Conservation (phyloP, 73 alveolate genomes). For the Paramecium octaurelia region DNA sequence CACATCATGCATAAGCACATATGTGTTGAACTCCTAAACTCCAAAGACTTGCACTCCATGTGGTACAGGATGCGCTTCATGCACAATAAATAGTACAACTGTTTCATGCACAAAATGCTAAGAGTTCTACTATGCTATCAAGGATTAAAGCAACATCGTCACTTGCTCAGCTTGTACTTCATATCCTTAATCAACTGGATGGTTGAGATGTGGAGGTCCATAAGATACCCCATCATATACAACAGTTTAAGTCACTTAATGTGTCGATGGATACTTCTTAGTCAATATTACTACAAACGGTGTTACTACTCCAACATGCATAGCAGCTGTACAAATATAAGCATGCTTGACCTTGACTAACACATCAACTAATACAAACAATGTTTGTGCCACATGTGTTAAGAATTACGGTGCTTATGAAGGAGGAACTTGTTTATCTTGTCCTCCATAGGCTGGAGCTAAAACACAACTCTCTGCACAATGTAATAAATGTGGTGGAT, state of each 20-base stretch:
- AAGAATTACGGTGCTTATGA: not conserved
- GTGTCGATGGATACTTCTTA: not conserved
- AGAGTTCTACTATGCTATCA: not conserved
- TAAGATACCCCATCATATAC: not conserved
- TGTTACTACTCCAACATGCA: not conserved
- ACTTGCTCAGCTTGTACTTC: not conserved
- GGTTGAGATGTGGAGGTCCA: constrained; percentile 31
- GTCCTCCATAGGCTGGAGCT: constrained; percentile 1
- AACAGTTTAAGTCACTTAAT: not conserved
- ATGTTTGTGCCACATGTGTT: constrained; percentile 24
- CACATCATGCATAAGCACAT: not conserved
- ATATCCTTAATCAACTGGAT: not conserved
- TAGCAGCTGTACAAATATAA: not conserved
- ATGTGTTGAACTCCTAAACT: not conserved
- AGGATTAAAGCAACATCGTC: not conserved
- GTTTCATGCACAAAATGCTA: not conserved
- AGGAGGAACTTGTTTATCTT: not conserved
- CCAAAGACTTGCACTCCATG: constrained; percentile 38
- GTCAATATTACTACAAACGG: not conserved
- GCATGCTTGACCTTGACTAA: not conserved
- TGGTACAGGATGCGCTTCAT: not conserved
- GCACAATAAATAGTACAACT: not conserved
- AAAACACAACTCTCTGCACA: not conserved
- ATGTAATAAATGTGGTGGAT: constrained; percentile 9
- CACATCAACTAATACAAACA: not conserved